Percentiles rank a stretch among this genome's conserved stretches.
Evolutionary conservation across 2,329 filamentous ascomycete species (phyloP).

Genomic region (Chrysosporium keratinophilum): DNA sequence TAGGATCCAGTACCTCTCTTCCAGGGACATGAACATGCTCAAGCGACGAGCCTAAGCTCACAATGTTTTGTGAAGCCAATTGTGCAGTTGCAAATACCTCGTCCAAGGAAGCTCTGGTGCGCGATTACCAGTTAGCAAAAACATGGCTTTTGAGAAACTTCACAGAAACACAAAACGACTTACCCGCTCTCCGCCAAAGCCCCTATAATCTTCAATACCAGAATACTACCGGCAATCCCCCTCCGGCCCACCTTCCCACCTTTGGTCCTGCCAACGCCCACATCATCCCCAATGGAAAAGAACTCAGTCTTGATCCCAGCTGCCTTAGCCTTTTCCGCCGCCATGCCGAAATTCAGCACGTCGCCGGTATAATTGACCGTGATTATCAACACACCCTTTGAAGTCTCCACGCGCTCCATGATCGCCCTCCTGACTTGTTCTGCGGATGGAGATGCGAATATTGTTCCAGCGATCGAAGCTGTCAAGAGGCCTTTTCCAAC

Average conservation of each 20-base stretch:
- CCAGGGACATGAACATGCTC: slow-evolving; percentile 92
- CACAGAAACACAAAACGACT: slow-evolving; percentile 18
- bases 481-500: slow-evolving; percentile 72
- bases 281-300: slow-evolving; percentile 86
- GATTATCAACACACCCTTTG: slow-evolving; percentile 70
- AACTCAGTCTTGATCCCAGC: slow-evolving; percentile 70
- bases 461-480: slow-evolving; percentile 74
- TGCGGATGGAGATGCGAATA: slow-evolving; percentile 71
- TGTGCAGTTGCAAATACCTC: slow-evolving; percentile 64
- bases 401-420: slow-evolving; percentile 58
- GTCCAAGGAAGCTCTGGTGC: slow-evolving; percentile 44
- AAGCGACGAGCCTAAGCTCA: slow-evolving; percentile 75
- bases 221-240: slow-evolving; percentile 81
- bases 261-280: slow-evolving; percentile 69
- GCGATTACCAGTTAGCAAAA: background rate
- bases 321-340: slow-evolving; percentile 80
- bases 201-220: slow-evolving; percentile 84
- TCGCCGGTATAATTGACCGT: slow-evolving; percentile 94
- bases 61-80: slow-evolving; percentile 62
- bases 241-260: slow-evolving; percentile 86
- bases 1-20: slow-evolving; percentile 45
- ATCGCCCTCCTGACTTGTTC: slow-evolving; percentile 74
- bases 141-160: too few relatives aligned
- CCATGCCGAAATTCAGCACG: slow-evolving; percentile 86
- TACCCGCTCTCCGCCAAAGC: slow-evolving; percentile 65